Base-by-base conservation (phyloP, 371 early-diverging fungal species). In the Apophysomyces sp. region DNA sequence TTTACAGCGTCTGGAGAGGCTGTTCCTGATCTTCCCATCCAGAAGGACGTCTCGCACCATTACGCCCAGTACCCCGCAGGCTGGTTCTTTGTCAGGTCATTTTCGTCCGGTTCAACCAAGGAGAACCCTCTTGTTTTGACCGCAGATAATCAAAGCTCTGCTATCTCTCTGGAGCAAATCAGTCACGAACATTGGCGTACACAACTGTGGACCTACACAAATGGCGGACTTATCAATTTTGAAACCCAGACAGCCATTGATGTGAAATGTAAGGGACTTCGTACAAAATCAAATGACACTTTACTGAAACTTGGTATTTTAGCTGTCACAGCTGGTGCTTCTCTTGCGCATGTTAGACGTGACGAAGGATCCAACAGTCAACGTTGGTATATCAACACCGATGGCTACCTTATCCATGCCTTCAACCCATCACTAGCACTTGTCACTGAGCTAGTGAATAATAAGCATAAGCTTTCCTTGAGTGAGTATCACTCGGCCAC, bases 211-310 rank as follows among this genome's bases (percentile, higher is more conserved):
- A 61, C 78, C 4, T 80, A 72, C 60, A 59, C 72, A 36, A 66
- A 76, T 41, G 85, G 85, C 9, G 73, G 69, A 62, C 58, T 85
- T 40, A 70, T 81, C 37, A 85, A 82, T 62, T 83, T 80, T 62
- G 73, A 70, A 32, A 78, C 77, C 55, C 76, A 79, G 29, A 68
- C 79, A 44, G 77, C 71, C 0, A 66, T 85, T 51, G 68, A 73
- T 55, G 68, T 75, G 15, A 65, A 56, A 26, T 53, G 79, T 76
- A 78, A 67, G 62, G 65, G 18, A 41, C 26, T 52, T 36, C 57
- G 40, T 13, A 34, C 58, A 52, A 53, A 24, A 41, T 3, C 32
- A 18, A 40, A 26, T n/a, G n/a, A n/a, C n/a, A n/a, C 4, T 18
- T 29, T 15, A 37, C 30, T 52, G 15, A 36, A 49, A 28, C 27